A percentile compares a stretch with the other conserved stretches of the same genome.
These are phyloP conservation scores for Lentinula lateritia DNA, from an alignment of 768 basidiomycete genomes.

Conservation along the genomic window DNA sequence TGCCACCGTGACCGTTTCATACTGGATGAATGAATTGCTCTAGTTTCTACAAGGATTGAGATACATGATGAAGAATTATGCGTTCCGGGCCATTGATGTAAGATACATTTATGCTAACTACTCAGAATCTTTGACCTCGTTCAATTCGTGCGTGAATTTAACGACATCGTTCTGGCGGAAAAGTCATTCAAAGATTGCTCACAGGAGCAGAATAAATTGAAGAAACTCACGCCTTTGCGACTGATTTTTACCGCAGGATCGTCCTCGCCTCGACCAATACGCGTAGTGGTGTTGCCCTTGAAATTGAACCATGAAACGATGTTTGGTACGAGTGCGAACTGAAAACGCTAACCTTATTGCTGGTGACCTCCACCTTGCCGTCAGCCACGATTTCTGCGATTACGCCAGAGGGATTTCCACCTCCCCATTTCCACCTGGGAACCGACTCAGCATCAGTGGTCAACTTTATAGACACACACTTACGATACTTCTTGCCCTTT, in stretches of 20 bases:
- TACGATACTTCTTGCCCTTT: slow-evolving; percentile 1
- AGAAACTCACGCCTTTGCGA: background rate
- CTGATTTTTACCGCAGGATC: background rate
- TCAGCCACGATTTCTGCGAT: background rate
- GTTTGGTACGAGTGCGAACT: too few species aligned
- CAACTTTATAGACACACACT: background rate
- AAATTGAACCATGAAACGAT: too few species aligned
- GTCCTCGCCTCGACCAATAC: background rate
- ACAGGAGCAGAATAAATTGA: too few species aligned
- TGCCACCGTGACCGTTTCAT: too few species aligned
- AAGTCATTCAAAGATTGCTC: too few species aligned
- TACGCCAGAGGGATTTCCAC: background rate
- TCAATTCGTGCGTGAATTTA: background rate
- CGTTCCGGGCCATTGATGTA: too few species aligned
- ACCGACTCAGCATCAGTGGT: background rate
- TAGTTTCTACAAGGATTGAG: too few species aligned
- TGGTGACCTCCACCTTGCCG: background rate
- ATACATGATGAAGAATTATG: too few species aligned
- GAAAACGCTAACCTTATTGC: background rate
- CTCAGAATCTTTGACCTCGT: slow-evolving; percentile 1
- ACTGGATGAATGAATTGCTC: too few species aligned
- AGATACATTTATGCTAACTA: background rate
- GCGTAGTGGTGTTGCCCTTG: background rate
- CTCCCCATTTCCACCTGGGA: background rate
- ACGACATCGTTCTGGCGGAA: slow-evolving; percentile 4